A percentile compares a stretch with the other conserved stretches of the same genome.
These are phyloP conservation scores for Sisymbrium altissimum DNA, from an alignment of 345 rosid species.

Conservation along the genomic window DNA sequence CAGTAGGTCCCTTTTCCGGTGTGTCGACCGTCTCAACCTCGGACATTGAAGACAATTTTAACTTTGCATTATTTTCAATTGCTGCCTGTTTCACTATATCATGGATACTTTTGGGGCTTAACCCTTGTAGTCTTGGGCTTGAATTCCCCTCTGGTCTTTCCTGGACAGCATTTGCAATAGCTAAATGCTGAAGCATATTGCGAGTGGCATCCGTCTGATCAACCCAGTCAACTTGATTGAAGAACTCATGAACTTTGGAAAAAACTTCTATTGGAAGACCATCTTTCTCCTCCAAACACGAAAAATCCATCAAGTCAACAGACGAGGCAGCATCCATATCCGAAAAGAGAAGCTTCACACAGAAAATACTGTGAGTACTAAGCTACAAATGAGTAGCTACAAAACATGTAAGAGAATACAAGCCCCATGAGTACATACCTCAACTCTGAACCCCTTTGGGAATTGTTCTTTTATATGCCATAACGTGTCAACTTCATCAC, in stretches of 20 bases:
- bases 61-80: slow-evolving; percentile 34
- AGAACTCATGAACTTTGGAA: slow-evolving; percentile 87
- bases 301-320: slow-evolving; percentile 55
- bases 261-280: slow-evolving; percentile 92
- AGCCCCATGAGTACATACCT: slow-evolving; percentile 49
- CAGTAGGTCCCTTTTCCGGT: slow-evolving; percentile 30
- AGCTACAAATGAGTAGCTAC: slow-evolving; percentile 3
- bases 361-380: slow-evolving; percentile 35
- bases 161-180: slow-evolving; percentile 51
- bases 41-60: slow-evolving; percentile 34
- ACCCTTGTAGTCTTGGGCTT: slow-evolving; percentile 42
- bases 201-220: slow-evolving; percentile 71
- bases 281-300: slow-evolving; percentile 71
- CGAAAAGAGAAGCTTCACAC: slow-evolving; percentile 84
- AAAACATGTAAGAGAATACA: slow-evolving; percentile 7
- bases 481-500: slow-evolving; percentile 78
- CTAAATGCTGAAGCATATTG: slow-evolving; percentile 72
- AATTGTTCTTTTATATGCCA: slow-evolving; percentile 83
- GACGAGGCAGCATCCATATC: slow-evolving; percentile 84
- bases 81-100: slow-evolving; percentile 37
- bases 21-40: slow-evolving; percentile 34
- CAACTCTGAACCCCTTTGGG: slow-evolving; percentile 87
- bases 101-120: slow-evolving; percentile 40
- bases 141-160: slow-evolving; percentile 40
- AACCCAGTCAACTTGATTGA: slow-evolving; percentile 78